Percentiles rank a stretch among this genome's conserved stretches.
These are phyloP conservation scores for Cutaneotrichosporon sp. DNA, from an alignment of 1,284 basidiomycete genomes.

Conservation along the genomic window DNA sequence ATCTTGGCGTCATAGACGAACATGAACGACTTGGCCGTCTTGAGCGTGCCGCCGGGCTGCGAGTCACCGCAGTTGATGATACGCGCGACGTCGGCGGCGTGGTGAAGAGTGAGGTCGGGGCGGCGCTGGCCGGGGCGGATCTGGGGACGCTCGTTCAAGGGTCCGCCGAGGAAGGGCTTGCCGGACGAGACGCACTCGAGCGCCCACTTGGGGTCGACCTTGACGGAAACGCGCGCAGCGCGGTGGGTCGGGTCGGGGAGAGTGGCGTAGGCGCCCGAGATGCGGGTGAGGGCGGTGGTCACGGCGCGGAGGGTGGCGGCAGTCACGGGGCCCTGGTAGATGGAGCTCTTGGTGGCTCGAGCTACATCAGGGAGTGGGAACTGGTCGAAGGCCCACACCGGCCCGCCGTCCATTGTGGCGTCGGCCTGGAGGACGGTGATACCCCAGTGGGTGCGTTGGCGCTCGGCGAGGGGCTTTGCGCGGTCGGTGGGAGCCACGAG, in stretches of 20 bases:
- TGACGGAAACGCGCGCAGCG: constrained; percentile 12
- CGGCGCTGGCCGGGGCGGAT: constrained; percentile 49
- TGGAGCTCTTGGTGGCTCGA: constrained; percentile 51
- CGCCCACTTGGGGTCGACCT: constrained; percentile 29
- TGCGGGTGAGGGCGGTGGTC: constrained; percentile 50
- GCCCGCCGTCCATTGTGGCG: constrained; percentile 55
- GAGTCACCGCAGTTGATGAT: constrained; percentile 55
- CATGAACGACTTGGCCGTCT: constrained; percentile 42
- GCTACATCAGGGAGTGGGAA: constrained; percentile 49
- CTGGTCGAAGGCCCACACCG: constrained; percentile 57
- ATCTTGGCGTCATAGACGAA: constrained; percentile 56
- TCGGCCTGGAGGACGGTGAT: constrained; percentile 56
- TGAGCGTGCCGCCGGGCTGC: constrained; percentile 55
- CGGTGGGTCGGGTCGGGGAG: constrained; percentile 21
- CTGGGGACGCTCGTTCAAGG: constrained; percentile 52
- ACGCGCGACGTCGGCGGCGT: constrained; percentile 49
- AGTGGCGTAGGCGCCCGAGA: constrained; percentile 26
- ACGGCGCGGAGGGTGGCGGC: constrained; percentile 50
- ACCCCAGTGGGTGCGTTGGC: constrained; percentile 53
- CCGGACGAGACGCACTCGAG: constrained; percentile 38
- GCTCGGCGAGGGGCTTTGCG: constrained; percentile 21
- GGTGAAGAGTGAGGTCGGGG: constrained; percentile 41
- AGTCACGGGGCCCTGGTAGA: constrained; percentile 55
- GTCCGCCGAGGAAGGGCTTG: constrained; percentile 50
- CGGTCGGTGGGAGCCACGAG: constrained; percentile 34